Base-by-base conservation (phyloP, 1,139 yeast genomes). In the Hansenula anomala region DNA sequence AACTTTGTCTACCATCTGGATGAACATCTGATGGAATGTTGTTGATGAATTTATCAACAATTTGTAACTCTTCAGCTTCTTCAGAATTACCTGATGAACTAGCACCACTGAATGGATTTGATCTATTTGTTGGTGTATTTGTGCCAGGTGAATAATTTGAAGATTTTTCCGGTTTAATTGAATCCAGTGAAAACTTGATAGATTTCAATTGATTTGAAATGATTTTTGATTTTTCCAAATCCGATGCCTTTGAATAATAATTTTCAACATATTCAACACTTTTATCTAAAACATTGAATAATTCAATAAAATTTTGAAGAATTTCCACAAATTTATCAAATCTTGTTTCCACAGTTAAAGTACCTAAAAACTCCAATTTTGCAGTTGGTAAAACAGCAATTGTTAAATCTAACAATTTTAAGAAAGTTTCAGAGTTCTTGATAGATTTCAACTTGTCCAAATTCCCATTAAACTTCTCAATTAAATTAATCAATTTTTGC, bases 121-220 rank as follows among this genome's bases (percentile, higher is more conserved):
- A 28, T 38, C 45, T 25, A 12, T n/a, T 15, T 30, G 36, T 29
- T 26, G 14, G 18, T 16, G 31, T 22, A 35, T 27, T 19, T 34
- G 14, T 19, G 25, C 27, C 33, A 27, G 24, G 22, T 15, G 38
- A 28, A 15, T 35, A 35, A 2, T 40, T 17, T 13, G 41, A 25
- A 2, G 48, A 33, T 27, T 54, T 51, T 34, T 63, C 42, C 16
- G 49, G 43, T 22, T 75, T 68, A 57, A 78, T 64, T 13, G 74
- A 72, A 44, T 78, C 84, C 38, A 81, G 64, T 17, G 78, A 69
- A 29, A 66, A 54, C 44, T 81, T 68, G 37, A 81, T 70, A 4
- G 80, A 69, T 45, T 75, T 75, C 46, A 81, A 60, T 49, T 81
- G 87, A 42, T 68, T 73, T 3, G 85, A 77, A 24, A 80, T 77